Base-by-base conservation (phyloP, 306 rosid species). In the Comarum palustre region DNA sequence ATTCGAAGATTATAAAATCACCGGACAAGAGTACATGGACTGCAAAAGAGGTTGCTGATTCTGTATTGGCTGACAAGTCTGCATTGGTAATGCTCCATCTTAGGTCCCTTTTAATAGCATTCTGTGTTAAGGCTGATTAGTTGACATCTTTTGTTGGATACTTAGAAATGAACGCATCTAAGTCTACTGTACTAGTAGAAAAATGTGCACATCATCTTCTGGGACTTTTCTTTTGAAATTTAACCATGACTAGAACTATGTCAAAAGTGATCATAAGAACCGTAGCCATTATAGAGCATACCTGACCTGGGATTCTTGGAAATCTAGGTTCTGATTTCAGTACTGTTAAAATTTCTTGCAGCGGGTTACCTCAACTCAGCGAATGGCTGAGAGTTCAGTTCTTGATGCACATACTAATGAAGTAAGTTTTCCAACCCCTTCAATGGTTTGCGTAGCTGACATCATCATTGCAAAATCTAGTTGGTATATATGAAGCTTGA, bases 321-420 rank as follows among this genome's bases (percentile, higher is more conserved):
- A 60, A n/a, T 54, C 14, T 12, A 34, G 61, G 27, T 69, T 69
- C 27, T 48, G 22, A 32, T 47, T 47, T 24, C 17, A 12, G 29
- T 12, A 47, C 39, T 7, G 42, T 42, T 42, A 45, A 64, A 50
- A 60, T 61, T 62, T 61, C 79, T 77, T 85, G 87, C 96, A 91
- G 99, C 87, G 97, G 73, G 96, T 94, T 74, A 94, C 99, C 73
- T 88, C 99, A 68, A 84, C 86, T 71, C 96, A 94, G 82, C 95
- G 97, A 70, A 75, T 87, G 82, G 88, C 90, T 34, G 97, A 91
- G 88, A 94, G 99, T 85, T 89, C 97, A 71, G 96, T 94, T 83
- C 90, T 94, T 57, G 96, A 94, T 84, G 77, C 95, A 73, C 96
- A 90, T 84, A 69, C 92, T 24, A 59, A 75, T 77, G 90, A 88